Conservation (phyloP, 1,284 basidiomycete genomes). For the Limonomyces culmigenus region DNA sequence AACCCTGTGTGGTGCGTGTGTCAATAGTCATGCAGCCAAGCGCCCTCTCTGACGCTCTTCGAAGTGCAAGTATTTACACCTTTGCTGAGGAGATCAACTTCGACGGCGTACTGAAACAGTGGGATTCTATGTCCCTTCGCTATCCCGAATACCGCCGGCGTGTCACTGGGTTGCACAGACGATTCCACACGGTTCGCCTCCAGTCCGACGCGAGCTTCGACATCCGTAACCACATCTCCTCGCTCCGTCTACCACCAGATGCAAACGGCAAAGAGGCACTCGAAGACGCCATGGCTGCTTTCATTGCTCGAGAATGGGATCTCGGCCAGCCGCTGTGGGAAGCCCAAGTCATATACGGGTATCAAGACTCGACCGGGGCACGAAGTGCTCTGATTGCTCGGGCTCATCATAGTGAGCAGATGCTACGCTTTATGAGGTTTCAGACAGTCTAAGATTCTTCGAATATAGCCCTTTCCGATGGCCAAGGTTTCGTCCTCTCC, state of each 20-base stretch:
- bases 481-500: constrained; percentile 13
- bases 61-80: no score
- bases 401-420: constrained; percentile 9
- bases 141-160: constrained; percentile 14
- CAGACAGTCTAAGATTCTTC: neutral
- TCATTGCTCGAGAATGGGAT: constrained; percentile 16
- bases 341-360: constrained; percentile 13
- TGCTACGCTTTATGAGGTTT: no score
- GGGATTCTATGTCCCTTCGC: constrained; percentile 1
- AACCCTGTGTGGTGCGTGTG: constrained; percentile 12
- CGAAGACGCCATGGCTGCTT: constrained; percentile 13
- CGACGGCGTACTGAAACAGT: neutral
- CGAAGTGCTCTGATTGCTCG: constrained; percentile 11
- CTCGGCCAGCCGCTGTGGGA: constrained; percentile 13
- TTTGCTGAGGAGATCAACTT: constrained; percentile 1
- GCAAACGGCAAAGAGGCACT: constrained; percentile 12
- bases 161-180: constrained; percentile 10
- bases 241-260: constrained; percentile 10
- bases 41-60: no score
- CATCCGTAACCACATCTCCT: constrained; percentile 10
- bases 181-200: constrained; percentile 12
- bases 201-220: constrained; percentile 14
- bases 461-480: constrained; percentile 1
- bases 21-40: no score
- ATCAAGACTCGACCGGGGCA: constrained; percentile 13